Evolutionary conservation across 495 filamentous ascomycete genomes (phyloP), one percentile per base, ranked within the genome.

Genomic region (Neurospora sp.): DNA sequence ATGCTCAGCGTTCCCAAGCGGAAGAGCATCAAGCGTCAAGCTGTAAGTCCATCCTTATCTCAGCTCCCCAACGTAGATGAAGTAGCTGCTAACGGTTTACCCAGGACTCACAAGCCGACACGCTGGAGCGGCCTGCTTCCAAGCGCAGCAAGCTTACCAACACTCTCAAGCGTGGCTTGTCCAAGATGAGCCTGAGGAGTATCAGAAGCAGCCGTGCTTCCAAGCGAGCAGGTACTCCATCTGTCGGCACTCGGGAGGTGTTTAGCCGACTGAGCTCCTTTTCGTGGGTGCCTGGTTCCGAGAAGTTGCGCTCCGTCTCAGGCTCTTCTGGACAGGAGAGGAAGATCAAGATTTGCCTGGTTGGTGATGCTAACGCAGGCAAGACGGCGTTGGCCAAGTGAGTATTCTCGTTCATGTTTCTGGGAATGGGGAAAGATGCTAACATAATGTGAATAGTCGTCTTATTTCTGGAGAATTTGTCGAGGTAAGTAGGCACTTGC

Each of bases 331-430:
- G 37, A 16, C 37, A 12, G 2, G 39, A 71, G 18, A 60, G 74
- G 2, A 78, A 69, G 37, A 38, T 79, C 41, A 79, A 79, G 71
- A 44, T 81, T 4, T 75, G 71, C 42, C 14, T 81, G 4, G 42
- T 79, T 8, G 79, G 79, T 0, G 74, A 78, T 39, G 60, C 39
- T 5, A 71, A 49, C 14, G 72, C 76, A 0, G 79, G 79, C 10
- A 81, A 81, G 73, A 77, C 79, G 8, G 75, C 76, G 1, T 70
- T 77, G 10, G 46, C 46, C n/a, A 73, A 60, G 76, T 75, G 41
- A 62, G 74, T 72, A 16, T 20, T 39, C 40, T 37, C 5, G 35
- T 11, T 7, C 9, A 6, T 31, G 31, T 44, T 20, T 20, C 18
- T 39, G 14, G 31, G 7, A 10, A 41, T 39, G 20, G 11, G 20